Base-by-base conservation (phyloP, 2,329 filamentous ascomycete species). In the Colletotrichum ledebouriae region DNA sequence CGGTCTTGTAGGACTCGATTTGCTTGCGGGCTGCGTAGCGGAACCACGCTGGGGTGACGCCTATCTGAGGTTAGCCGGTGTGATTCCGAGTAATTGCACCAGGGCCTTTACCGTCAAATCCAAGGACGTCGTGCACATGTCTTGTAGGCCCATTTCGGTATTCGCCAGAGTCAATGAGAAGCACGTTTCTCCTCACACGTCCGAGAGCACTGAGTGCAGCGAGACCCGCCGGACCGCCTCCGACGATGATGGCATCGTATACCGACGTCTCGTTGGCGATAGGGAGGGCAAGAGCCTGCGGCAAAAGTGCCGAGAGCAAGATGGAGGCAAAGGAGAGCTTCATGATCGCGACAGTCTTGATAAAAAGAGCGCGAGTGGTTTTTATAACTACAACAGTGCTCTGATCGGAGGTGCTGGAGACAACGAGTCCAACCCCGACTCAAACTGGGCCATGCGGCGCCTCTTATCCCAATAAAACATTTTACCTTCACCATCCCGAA, bases 91-190 rank as follows among this genome's bases (percentile, higher is more conserved):
- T 4, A 3, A 49, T 12, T 3, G 7, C 0, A 9, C 1, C 9
- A 13, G 17, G 25, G n/a, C 15, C 52, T 74, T 70, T 73, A 88
- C 87, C 87, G 59, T 90, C 87, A 64, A 83, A 86, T 3, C 87
- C 87, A 29, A 89, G 79, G 0, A 90, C 84, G 73, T 90, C 88
- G 75, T 90, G 88, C 81, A 89, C 85, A 70, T 88, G 83, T 13
- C 87, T 77, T 0, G 88, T 89, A 0, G 81, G 77, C 1, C 60
- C 80, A 73, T 90, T 90, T 59, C 88, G 84, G 71, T 90, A 90
- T 34, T 82, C 78, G 12, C 83, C 84, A 20, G 85, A 88, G 74
- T 90, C 88, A 60, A 90, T 84, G 47, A 90, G 74, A 7, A 89
- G 77, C 0, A 84, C 83, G 6, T 81, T 85, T 13, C 87, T 81